phyloP scores from a whole-genome alignment of 768 basidiomycete species.

The Mrakia gelida region DNA sequence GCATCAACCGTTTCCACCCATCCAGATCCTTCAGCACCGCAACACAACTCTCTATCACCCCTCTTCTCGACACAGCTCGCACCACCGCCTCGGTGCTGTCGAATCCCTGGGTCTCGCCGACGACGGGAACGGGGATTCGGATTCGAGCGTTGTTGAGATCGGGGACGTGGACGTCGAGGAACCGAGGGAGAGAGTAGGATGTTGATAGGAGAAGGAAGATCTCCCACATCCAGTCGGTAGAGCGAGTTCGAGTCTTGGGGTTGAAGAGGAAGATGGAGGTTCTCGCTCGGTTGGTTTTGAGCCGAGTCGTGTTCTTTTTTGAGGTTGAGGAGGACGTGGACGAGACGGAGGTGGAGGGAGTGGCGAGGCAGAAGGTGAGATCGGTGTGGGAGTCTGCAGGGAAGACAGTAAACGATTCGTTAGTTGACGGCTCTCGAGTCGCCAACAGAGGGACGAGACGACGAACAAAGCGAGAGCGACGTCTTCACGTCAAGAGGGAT shows the following conservation, averaged over 20 bases:
- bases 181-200: conserved; percentile 6
- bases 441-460: not conserved
- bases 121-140: conserved; percentile 18
- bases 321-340: not conserved
- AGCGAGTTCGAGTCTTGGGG: conserved; percentile 26
- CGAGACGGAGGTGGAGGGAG: conserved; percentile 20
- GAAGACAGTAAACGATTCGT: not conserved
- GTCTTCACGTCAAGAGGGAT: conserved; percentile 27
- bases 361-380: conserved; percentile 25
- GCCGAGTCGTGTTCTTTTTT: not conserved
- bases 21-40: conserved; percentile 19
- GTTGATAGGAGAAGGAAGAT: conserved; percentile 8
- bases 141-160: conserved; percentile 28
- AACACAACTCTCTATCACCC: conserved; percentile 13
- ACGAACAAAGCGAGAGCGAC: conserved; percentile 28
- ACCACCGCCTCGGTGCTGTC: conserved; percentile 29
- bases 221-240: conserved; percentile 32
- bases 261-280: conserved; percentile 32
- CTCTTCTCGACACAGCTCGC: conserved; percentile 8
- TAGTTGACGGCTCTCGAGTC: not conserved
- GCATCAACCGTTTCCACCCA: conserved; percentile 18
- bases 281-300: conserved; percentile 6
- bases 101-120: conserved; percentile 20
- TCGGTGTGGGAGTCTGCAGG: conserved; percentile 30
- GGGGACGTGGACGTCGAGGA: conserved; percentile 29